A percentile compares a stretch with the other conserved stretches of the same genome.
Evolutionary conservation across 2,329 filamentous ascomycete genomes (phyloP).

Genomic region (Aotearoamyces nothofagi): DNA sequence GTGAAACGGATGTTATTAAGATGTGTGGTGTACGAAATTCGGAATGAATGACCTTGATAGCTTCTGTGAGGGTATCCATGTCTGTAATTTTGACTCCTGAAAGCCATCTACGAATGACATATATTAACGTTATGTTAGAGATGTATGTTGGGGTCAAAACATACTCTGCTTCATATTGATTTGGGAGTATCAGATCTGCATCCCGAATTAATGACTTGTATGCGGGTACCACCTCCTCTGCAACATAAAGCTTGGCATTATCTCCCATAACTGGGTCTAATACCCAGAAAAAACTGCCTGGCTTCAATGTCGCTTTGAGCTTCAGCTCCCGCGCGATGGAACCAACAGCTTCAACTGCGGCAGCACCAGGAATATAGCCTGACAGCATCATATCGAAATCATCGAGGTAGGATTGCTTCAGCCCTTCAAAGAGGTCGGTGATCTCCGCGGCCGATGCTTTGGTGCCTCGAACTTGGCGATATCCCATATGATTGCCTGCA

Average conservation of each 20-base stretch:
- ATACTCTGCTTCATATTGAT: slow-evolving; percentile 94
- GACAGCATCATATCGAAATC: slow-evolving; percentile 91
- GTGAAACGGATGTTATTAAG: slow-evolving; percentile 77
- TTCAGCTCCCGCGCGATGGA: slow-evolving; percentile 70
- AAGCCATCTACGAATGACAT: slow-evolving; percentile 46
- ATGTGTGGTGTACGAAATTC: slow-evolving; percentile 71
- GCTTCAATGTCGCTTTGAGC: slow-evolving; percentile 40
- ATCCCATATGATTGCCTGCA: slow-evolving; percentile 87
- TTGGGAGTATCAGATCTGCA: slow-evolving; percentile 85
- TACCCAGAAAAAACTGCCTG: slow-evolving; percentile 88
- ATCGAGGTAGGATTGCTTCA: slow-evolving; percentile 70
- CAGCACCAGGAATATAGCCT: slow-evolving; percentile 82
- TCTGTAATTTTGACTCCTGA: slow-evolving; percentile 74
- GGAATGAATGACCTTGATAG: slow-evolving; percentile 64
- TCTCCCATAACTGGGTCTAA: slow-evolving; percentile 98
- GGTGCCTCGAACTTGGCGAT: slow-evolving; percentile 76
- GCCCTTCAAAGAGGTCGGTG: slow-evolving; percentile 65
- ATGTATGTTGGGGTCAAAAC: slow-evolving; percentile 18
- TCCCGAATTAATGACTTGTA: slow-evolving; percentile 69
- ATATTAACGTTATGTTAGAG: too few relatives aligned
- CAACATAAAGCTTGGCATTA: slow-evolving; percentile 82
- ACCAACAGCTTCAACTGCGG: slow-evolving; percentile 71
- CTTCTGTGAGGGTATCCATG: slow-evolving; percentile 53
- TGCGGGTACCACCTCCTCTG: slow-evolving; percentile 77
- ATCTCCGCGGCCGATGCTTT: slow-evolving; percentile 73